Evolutionary conservation across 192 early-diverging fungal species (phyloP).

Genomic region (Piromyces finnis): DNA sequence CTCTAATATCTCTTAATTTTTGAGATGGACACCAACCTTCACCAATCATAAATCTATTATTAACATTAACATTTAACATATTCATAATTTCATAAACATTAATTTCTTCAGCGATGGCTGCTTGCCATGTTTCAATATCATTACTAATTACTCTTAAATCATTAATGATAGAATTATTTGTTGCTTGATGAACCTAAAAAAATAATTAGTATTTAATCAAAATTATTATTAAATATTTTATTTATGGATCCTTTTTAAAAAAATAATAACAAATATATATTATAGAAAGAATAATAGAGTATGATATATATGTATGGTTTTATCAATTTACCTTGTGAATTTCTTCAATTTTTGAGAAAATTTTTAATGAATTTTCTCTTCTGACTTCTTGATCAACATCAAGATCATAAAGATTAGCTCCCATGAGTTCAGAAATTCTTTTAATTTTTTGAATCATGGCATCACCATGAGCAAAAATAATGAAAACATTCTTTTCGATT

Average conservation of each 20-base stretch:
- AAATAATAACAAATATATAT: no score
- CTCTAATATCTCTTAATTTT: slow-evolving; percentile 62
- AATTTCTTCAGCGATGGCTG: slow-evolving; percentile 90
- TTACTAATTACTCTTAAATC: slow-evolving; percentile 76
- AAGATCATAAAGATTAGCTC: slow-evolving; percentile 83
- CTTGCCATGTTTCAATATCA: slow-evolving; percentile 71
- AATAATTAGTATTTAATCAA: no score
- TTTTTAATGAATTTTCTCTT: slow-evolving; percentile 58
- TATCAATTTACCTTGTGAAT: neutral
- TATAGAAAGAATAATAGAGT: no score
- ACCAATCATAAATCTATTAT: slow-evolving; percentile 66
- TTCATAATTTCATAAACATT: slow-evolving; percentile 94
- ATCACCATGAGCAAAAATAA: slow-evolving; percentile 93
- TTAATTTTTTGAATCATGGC: slow-evolving; percentile 75
- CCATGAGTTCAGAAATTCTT: slow-evolving; percentile 88
- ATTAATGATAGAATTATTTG: slow-evolving; percentile 54
- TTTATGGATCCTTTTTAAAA: no score
- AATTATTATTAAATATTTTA: no score
- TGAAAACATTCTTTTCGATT: slow-evolving; percentile 91
- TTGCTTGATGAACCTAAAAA: slow-evolving; percentile 72
- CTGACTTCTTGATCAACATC: slow-evolving; percentile 70
- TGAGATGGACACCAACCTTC: slow-evolving; percentile 97
- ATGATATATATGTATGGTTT: no score
- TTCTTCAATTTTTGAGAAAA: slow-evolving; percentile 76
- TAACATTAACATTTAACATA: slow-evolving; percentile 80